Base-by-base conservation (phyloP, 2,329 filamentous ascomycete species). In the Epichloe baconii region DNA sequence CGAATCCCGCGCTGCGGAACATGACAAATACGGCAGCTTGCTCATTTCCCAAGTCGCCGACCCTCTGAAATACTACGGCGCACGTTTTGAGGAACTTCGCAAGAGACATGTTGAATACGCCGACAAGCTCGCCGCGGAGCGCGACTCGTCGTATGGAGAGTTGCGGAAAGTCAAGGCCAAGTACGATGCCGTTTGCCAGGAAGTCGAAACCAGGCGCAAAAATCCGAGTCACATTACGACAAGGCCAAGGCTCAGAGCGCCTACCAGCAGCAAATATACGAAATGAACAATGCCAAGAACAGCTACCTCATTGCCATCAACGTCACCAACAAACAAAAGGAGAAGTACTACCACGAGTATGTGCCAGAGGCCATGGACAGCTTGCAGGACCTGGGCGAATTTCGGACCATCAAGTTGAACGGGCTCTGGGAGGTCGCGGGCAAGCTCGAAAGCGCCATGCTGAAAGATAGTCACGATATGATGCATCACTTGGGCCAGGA, bases 261-360 rank as follows among this genome's bases (percentile, higher is more conserved):
- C 38, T 98, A 95, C 68, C 88, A 95, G 62, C 88, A 95, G 64
- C 91, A 97, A 67, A 76, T 94, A 54, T 71, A 83, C 54, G 93
- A 98, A 59, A 97, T 97, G 93, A 87, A 93, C 69, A 98, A 98
- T 65, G 79, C 85, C 66, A 98, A 98, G 75, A 98, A 98, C 66
- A 89, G 86, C n/a, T 98, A 98, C 64, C 73, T 98, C 54, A 95
- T 98, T 62, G 79, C 82, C 54, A 95, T 98, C 71, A 95, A 95
- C 64, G 88, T 97, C 53, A 94, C 90, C 36, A 98, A 98, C 70
- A 95, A 93, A 71, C 84, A 95, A 63, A 98, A 97, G 72, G 89
- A 96, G 65, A 88, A 85, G 64, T 97, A 97, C 72, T 98, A 95
- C 64, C 85, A 97, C 65, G 89, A 96, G 67, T 97, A 97, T 66